Conservation (phyloP, 2,329 filamentous ascomycete species). For the Fusarium transvaalense region DNA sequence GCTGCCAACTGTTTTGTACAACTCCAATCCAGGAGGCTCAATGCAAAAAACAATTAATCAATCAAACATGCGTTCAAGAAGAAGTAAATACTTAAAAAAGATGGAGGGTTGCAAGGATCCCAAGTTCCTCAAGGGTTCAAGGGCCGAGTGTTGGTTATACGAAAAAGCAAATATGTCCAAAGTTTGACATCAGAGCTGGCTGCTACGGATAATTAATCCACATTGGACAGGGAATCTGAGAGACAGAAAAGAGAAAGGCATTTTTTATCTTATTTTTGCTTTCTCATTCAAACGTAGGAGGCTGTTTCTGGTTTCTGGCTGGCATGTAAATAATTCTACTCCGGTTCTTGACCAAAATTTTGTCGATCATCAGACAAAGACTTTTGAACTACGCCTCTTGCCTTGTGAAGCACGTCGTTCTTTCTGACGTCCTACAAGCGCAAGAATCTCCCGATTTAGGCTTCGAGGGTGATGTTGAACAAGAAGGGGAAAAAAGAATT, state of each 20-base stretch:
- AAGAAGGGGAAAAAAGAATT: not conserved
- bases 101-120: slow-evolving; percentile 23
- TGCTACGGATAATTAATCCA: not conserved
- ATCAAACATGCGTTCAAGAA: not conserved
- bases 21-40: not conserved
- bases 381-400: not conserved
- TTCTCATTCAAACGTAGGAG: not conserved
- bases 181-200: not conserved
- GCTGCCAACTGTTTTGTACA: slow-evolving; percentile 16
- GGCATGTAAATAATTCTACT: slow-evolving; percentile 11
- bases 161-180: slow-evolving; percentile 9
- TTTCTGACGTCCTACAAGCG: slow-evolving; percentile 35
- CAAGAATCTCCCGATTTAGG: slow-evolving; percentile 45
- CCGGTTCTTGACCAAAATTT: not conserved
- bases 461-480: slow-evolving; percentile 34
- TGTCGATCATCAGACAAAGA: not conserved
- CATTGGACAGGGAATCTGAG: not conserved
- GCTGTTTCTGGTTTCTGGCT: not conserved
- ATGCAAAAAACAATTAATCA: too few relatives aligned
- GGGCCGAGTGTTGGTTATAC: slow-evolving; percentile 9
- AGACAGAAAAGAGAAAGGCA: not conserved
- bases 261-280: slow-evolving; percentile 2
- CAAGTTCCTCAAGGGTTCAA: slow-evolving; percentile 26
- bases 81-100: not conserved
- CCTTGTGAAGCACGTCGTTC: slow-evolving; percentile 2